Evolutionary conservation across 345 rosid genomes (phyloP).

Genomic region (Tarenaya hassleriana): DNA sequence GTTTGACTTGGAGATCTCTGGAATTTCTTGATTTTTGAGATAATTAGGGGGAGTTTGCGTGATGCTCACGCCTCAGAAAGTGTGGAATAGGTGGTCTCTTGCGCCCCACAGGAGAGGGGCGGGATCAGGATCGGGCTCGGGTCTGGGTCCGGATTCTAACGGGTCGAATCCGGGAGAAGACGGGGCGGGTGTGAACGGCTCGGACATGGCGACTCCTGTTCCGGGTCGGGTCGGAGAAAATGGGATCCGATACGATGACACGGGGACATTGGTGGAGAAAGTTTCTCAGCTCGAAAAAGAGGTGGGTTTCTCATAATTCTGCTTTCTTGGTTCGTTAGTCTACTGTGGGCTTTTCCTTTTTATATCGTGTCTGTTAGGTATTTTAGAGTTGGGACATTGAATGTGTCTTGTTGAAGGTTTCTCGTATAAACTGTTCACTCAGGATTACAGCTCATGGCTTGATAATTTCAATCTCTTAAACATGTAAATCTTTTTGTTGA

Average conservation of each 20-base stretch:
- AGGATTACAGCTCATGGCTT: constrained; percentile 9
- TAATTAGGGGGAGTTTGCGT: constrained; percentile 15
- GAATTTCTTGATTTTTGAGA: constrained; percentile 20
- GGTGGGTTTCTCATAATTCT: constrained; percentile 36
- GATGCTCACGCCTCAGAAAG: constrained; percentile 82
- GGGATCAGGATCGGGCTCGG: constrained; percentile 30
- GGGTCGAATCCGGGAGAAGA: constrained; percentile 27
- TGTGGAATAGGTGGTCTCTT: constrained; percentile 68
- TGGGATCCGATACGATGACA: constrained; percentile 33
- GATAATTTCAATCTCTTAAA: not conserved
- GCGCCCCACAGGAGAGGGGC: constrained; percentile 42
- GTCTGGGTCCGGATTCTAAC: constrained; percentile 27
- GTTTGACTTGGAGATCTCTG: constrained; percentile 30
- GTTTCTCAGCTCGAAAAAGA: constrained; percentile 65
- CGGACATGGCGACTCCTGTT: constrained; percentile 46
- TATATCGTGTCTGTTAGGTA: not conserved
- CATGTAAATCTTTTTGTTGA: not conserved
- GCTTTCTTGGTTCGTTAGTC: not conserved
- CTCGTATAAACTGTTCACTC: not conserved
- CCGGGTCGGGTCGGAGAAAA: constrained; percentile 28
- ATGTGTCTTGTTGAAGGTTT: not conserved
- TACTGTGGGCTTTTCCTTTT: not conserved
- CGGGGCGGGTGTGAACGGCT: constrained; percentile 30
- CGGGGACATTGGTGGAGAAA: constrained; percentile 39
- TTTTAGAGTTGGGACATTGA: constrained; percentile 2